A percentile compares a stretch with the other conserved stretches of the same genome.
Conservation (phyloP, 2,329 filamentous ascomycete genomes). For the Claviceps digitariae region DNA sequence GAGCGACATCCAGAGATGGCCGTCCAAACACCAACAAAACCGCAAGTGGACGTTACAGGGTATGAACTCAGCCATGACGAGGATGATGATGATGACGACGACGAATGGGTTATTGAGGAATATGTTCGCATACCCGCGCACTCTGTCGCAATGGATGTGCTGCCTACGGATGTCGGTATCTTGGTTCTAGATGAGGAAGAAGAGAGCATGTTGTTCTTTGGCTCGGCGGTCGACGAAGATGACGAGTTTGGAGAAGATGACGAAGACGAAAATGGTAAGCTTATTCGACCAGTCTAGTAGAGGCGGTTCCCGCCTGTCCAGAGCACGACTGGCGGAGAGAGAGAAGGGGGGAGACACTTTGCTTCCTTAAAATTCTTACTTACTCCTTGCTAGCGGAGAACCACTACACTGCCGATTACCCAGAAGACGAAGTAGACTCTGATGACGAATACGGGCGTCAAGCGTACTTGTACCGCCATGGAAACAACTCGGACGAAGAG, state of each 20-base stretch:
- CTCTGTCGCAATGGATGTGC: slow-evolving; percentile 31
- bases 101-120: slow-evolving; percentile 49
- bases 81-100: slow-evolving; percentile 31
- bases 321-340: background rate
- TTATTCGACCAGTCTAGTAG: background rate
- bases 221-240: slow-evolving; percentile 45
- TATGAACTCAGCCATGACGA: slow-evolving; percentile 26
- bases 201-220: slow-evolving; percentile 47
- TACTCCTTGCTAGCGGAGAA: slow-evolving; percentile 45
- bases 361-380: background rate
- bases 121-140: slow-evolving; percentile 47
- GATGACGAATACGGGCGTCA: slow-evolving; percentile 42
- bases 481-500: slow-evolving; percentile 40
- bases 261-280: slow-evolving; percentile 51
- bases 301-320: background rate
- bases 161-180: slow-evolving; percentile 38
- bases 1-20: slow-evolving; percentile 37
- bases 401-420: slow-evolving; percentile 68
- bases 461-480: slow-evolving; percentile 39
- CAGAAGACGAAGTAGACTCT: slow-evolving; percentile 63
- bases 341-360: background rate
- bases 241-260: slow-evolving; percentile 46
- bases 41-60: slow-evolving; percentile 18
- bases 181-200: slow-evolving; percentile 44
- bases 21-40: background rate